These are phyloP conservation scores for Ruellia speciosa DNA, from an alignment of 305 asterid species.

Conservation along the genomic window DNA sequence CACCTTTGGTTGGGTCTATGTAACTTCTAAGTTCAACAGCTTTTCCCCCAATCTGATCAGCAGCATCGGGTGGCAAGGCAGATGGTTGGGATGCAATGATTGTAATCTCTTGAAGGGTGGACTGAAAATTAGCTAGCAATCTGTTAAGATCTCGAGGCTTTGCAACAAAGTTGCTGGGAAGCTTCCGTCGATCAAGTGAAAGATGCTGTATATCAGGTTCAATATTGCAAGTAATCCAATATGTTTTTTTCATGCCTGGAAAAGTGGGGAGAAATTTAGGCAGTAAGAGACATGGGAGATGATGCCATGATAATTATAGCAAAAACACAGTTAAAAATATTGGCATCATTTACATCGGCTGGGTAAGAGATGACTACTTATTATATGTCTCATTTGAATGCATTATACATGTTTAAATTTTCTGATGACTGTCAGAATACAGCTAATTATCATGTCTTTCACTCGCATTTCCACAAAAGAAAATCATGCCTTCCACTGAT, in stretches of 20 bases:
- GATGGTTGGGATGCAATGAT: conserved; percentile 71
- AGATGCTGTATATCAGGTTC: conserved; percentile 81
- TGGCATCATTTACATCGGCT: conserved; percentile 1
- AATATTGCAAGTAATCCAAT: conserved; percentile 78
- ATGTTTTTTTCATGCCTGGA: conserved; percentile 79
- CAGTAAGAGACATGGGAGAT: conserved; percentile 6
- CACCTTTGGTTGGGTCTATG: conserved; percentile 90
- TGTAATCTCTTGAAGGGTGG: conserved; percentile 90
- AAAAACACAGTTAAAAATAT: conserved; percentile 4
- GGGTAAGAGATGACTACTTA: background rate
- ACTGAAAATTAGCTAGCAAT: conserved; percentile 73
- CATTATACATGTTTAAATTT: background rate
- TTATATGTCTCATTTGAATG: background rate
- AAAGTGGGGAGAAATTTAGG: conserved; percentile 16
- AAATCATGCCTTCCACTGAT: background rate
- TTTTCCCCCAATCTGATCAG: conserved; percentile 79
- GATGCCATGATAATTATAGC: background rate
- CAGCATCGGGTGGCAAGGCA: conserved; percentile 53
- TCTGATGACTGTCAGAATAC: background rate
- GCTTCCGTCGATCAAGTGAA: conserved; percentile 74
- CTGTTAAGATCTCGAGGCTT: conserved; percentile 85
- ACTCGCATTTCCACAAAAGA: background rate
- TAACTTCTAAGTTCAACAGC: conserved; percentile 95
- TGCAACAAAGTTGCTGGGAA: conserved; percentile 83
- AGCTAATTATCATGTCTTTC: background rate